Evolutionary conservation across 1,139 yeast genomes (phyloP).

Genomic region (Blastobotrys apis): DNA sequence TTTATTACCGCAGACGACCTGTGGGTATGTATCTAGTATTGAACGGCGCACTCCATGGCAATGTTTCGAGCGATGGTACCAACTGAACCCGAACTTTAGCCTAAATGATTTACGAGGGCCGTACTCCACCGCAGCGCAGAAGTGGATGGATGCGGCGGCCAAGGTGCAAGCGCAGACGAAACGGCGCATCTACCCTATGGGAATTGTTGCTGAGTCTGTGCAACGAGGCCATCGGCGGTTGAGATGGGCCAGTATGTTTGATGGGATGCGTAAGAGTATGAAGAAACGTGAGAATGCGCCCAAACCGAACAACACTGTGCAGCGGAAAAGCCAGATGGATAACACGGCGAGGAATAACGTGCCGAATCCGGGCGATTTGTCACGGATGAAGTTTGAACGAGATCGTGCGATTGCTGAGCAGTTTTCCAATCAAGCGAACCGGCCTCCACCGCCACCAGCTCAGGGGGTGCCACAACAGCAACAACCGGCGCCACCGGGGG

Average conservation of each 20-base stretch:
- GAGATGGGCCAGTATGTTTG: slow-evolving; percentile 96
- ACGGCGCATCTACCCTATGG: slow-evolving; percentile 83
- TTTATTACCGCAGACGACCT: slow-evolving; percentile 59
- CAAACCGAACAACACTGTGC: slow-evolving; percentile 42
- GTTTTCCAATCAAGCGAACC: slow-evolving; percentile 35
- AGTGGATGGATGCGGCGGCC: slow-evolving; percentile 89
- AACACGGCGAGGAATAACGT: slow-evolving; percentile 24
- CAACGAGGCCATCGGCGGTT: slow-evolving; percentile 88
- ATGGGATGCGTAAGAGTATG: slow-evolving; percentile 87
- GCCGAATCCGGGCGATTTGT: slow-evolving; percentile 84
- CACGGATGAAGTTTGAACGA: slow-evolving; percentile 75
- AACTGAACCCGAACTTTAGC: slow-evolving; percentile 82
- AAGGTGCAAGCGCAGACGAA: slow-evolving; percentile 83
- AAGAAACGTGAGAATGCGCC: slow-evolving; percentile 75
- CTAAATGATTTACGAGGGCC: slow-evolving; percentile 84
- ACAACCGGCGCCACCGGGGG: neutral
- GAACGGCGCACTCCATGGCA: slow-evolving; percentile 98
- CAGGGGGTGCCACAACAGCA: neutral
- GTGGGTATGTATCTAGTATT: slow-evolving; percentile 74
- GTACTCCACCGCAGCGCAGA: slow-evolving; percentile 77
- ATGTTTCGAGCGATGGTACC: slow-evolving; percentile 93
- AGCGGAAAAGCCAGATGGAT: slow-evolving; percentile 32
- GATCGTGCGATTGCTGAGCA: slow-evolving; percentile 81
- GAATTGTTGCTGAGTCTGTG: slow-evolving; percentile 85
- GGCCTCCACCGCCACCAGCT: neutral